Evolutionary conservation across 2,329 filamentous ascomycete genomes (phyloP), one percentile per base, ranked within the genome.

Genomic region (Fusarium temperatum): DNA sequence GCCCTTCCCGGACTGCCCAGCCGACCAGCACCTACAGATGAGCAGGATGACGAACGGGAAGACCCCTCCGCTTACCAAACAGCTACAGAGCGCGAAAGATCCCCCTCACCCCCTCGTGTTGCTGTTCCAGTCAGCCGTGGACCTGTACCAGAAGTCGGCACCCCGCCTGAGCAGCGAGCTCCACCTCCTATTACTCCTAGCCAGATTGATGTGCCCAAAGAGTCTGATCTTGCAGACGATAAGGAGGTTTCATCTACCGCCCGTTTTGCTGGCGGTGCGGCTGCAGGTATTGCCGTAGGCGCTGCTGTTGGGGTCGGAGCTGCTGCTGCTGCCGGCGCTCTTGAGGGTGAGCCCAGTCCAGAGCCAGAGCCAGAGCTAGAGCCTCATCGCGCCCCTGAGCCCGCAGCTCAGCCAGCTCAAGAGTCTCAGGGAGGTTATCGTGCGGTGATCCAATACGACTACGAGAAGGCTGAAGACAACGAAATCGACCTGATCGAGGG

Each of bases 391-490:
- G 69, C 47, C 24, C 63, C 73, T 42, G 73, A 48, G 18, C 44
- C 57, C 17, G 66, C 63, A 42, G 68, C 66, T 38, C 67, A 68
- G 28, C 63, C 67, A 50, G 50, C 42, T 24, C 67, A 76, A 26
- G 68, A 81, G n/a, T 77, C 76, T n/a, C 74, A 83, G 32, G 88
- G 88, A 41, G 93, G 93, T 60, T 89, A 92, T 80, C 90, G 91
- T 54, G 96, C 96, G 3, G 79, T 97, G 65, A 90, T 96, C 41
- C 92, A 96, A 79, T 99, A 96, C 81, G 96, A 99, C 81, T 99
- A 99, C 80, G 96, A 98, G 79, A 98, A 97, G 84, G 95, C 95
- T 3, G 96, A 99, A 82, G 95, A 98, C 75, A 99, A 99, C 79
- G 96, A 99, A 84, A 90, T 99, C 65, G 95, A 98, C 75, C 88